Base-by-base conservation (phyloP, 192 early-diverging fungal genomes). In the Coemansia sp. region DNA sequence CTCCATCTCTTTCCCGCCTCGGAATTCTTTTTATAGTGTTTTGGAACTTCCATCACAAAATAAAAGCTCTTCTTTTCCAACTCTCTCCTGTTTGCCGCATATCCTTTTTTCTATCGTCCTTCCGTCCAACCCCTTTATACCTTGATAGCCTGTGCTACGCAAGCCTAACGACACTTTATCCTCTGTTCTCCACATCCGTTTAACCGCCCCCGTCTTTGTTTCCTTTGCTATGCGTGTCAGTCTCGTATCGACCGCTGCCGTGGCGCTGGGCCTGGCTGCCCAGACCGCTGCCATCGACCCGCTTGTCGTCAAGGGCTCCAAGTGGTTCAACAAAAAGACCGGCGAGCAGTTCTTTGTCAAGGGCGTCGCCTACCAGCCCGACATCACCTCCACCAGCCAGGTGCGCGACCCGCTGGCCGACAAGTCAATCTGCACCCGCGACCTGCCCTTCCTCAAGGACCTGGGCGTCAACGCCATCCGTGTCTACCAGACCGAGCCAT, bases 301-400 rank as follows among this genome's bases (percentile, higher is more conserved):
- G 18, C 70, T 87, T 35, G 64, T 67, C 19, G 80, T 84, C 62
- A 87, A 87, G 55, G 84, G 82, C 35, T 69, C 75, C 57, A 87
- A 86, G 65, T 83, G 83, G 49, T 89, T 86, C 64, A 79, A 87
- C 60, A 77, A 77, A 15, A 81, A 83, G 25, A 83, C 82, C 5
- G 83, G 85, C 59, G 72, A 83, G 20, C 84, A 89, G 61, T 86
- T 89, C 75, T 86, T 83, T 43, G 72, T 86, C 72, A 86, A 85
- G 65, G 85, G 84, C 44, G 77, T 86, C 14, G 84, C 78, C n/a
- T 89, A 89, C 54, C 85, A 87, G 54, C 87, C 87, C 17, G 63
- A 65, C 46, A 72, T 78, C 25, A 49, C 37, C 42, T 54, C 54
- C 7, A 67, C 62, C 13, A 58, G 64, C 43, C 33, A 42, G 13